Conservation (phyloP, 345 rosid species). For the Citrus unshiu region DNA sequence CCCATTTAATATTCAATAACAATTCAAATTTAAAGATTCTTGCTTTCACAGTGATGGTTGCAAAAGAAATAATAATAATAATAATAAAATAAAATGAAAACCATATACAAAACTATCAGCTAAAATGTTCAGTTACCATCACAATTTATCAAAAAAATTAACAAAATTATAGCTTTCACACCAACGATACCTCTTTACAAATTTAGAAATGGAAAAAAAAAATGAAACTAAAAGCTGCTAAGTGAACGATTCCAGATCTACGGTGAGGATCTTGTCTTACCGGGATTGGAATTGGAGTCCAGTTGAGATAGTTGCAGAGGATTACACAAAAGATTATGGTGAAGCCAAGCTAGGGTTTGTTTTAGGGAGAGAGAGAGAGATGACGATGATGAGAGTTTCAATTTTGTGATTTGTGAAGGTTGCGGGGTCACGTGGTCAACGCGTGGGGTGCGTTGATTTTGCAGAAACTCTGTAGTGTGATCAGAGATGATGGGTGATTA, state of each 20-base stretch:
- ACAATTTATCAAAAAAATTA: not conserved
- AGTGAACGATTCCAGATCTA: slow-evolving; percentile 9
- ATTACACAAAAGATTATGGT: not conserved
- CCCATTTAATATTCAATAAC: not conserved
- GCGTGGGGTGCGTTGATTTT: not conserved
- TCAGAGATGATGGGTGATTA: not conserved
- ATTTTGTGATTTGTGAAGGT: not conserved
- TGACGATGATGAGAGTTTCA: too few species aligned
- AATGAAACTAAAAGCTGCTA: not conserved
- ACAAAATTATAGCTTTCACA: not conserved
- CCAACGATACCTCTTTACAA: not conserved
- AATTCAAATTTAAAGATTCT: not conserved
- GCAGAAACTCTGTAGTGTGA: not conserved
- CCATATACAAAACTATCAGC: not conserved
- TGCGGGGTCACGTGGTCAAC: slow-evolving; percentile 3
- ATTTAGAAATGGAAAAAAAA: not conserved
- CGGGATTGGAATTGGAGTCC: not conserved
- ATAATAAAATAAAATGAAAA: not conserved
- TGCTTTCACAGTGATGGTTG: not conserved
- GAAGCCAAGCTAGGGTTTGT: slow-evolving; percentile 17
- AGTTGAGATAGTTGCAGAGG: slow-evolving; percentile 1
- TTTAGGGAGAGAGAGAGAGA: not conserved
- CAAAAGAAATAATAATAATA: not conserved
- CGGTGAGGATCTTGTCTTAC: slow-evolving; percentile 9
- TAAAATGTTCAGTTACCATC: not conserved